Evolutionary conservation across 805 yeast genomes (phyloP).

Genomic region (Zygotorulaspora danielsina): DNA sequence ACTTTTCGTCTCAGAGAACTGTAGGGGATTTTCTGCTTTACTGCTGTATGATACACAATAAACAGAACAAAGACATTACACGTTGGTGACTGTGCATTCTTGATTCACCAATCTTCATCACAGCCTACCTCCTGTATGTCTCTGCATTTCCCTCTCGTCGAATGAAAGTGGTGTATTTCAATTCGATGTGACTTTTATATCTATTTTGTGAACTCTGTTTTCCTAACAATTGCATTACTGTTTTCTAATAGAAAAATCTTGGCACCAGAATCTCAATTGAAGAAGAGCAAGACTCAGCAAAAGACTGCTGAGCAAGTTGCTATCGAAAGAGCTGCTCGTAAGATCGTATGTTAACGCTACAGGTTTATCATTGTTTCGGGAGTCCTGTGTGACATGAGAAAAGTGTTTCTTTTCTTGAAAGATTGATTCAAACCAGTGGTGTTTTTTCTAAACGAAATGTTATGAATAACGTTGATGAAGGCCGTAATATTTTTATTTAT

Average conservation of each 20-base stretch:
- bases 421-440: too few species aligned
- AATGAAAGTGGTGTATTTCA: constrained; percentile 40
- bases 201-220: constrained; percentile 4
- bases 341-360: constrained; percentile 61
- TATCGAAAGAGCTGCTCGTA: constrained; percentile 73
- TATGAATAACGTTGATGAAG: neutral
- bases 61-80: constrained; percentile 28
- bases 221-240: constrained; percentile 13
- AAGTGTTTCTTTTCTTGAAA: constrained; percentile 1
- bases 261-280: constrained; percentile 80
- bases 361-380: neutral
- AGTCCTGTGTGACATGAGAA: constrained; percentile 1
- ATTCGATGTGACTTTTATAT: constrained; percentile 37
- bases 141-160: constrained; percentile 39
- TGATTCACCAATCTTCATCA: constrained; percentile 10
- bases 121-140: constrained; percentile 26
- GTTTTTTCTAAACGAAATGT: too few species aligned
- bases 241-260: constrained; percentile 38
- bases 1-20: neutral
- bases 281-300: constrained; percentile 75
- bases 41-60: neutral
- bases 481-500: constrained; percentile 15
- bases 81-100: constrained; percentile 18
- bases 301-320: constrained; percentile 73
- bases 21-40: constrained; percentile 32